Base-by-base conservation (phyloP, 176 grass and related monocot species). In the Panicum miliaceum region DNA sequence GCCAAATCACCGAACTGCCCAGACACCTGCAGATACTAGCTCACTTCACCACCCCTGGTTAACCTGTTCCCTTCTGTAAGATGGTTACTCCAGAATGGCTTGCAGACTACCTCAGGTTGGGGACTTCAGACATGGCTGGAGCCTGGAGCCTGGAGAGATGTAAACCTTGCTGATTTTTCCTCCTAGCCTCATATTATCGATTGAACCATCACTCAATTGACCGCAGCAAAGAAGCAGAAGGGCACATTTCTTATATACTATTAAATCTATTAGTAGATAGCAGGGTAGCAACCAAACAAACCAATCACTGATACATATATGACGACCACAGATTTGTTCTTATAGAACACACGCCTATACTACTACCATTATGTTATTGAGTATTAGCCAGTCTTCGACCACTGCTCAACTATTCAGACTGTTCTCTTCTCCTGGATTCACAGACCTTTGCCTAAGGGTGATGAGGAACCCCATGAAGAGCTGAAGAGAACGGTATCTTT, bases 281-380 rank as follows among this genome's bases (percentile, higher is more conserved):
- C 64, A 62, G 20, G 75, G 66, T 79, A 79, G 41, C 52, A 54
- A 66, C 22, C 23, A 54, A 85, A 79, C 64, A 23, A 71, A 86
- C 75, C 73, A 75, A 40, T 54, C 29, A 51, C 25, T 2, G 27
- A 34, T 85, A 61, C 53, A 79, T 57, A 54, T 13, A 60, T 9
- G 4, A 27, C n/a, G 42, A 36, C 73, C 74, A 60, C 15, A 58
- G 3, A 68, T 74, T 12, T 80, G 25, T 68, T 64, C 59, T 81
- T 18, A 38, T 40, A 65, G 6, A 57, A 2, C 68, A 45, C 25
- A 75, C 56, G 9, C 76, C n/a, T 60, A 63, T n/a, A 47, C 18
- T 62, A 47, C 18, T 51, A 53, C 32, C 26, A 20, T 51, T 67
- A 76, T 84, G 27, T 1, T 18, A 23, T 56, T 11, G 34, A 18